Evolutionary conservation across 805 yeast genomes (phyloP).

Genomic region (Cyberlindnera subsufficiens): DNA sequence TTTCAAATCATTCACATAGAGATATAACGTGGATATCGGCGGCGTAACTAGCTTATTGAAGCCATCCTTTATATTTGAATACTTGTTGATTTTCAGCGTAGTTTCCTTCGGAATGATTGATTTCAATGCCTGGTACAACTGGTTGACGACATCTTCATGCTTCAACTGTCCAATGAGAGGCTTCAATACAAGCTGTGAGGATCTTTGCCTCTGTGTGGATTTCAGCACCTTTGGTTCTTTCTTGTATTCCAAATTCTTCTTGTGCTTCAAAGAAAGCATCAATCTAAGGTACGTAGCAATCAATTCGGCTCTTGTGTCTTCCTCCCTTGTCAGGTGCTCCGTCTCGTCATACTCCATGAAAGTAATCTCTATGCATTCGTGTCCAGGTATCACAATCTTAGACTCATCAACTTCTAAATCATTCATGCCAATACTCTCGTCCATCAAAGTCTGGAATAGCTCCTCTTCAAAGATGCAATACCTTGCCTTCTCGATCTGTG

Average conservation of each 20-base stretch:
- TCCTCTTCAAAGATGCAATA: constrained; percentile 84
- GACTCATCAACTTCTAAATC: constrained; percentile 65
- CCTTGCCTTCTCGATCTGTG: constrained; percentile 62
- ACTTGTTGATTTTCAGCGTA: constrained; percentile 12
- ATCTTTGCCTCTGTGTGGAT: constrained; percentile 3
- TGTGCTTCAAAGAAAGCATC: constrained; percentile 34
- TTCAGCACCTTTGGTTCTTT: constrained; percentile 17
- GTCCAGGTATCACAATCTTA: constrained; percentile 58
- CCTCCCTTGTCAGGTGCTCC: constrained; percentile 30
- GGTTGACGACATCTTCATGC: constrained; percentile 39
- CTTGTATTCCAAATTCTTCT: constrained; percentile 27
- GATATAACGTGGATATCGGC: constrained; percentile 27
- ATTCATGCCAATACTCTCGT: constrained; percentile 67
- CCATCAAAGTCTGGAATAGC: constrained; percentile 66
- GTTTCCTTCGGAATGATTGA: constrained; percentile 9
- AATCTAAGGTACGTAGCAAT: constrained; percentile 27
- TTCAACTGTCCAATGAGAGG: constrained; percentile 55
- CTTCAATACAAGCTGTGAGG: constrained; percentile 37
- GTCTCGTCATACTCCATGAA: constrained; percentile 37
- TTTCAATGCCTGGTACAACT: constrained; percentile 9
- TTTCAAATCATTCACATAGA: constrained; percentile 16
- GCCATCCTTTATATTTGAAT: constrained; percentile 16
- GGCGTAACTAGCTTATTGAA: constrained; percentile 15
- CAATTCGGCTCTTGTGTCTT: constrained; percentile 30
- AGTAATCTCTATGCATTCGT: constrained; percentile 66